Conservation (phyloP, 441 rosid species). For the Populus hybrid region DNA sequence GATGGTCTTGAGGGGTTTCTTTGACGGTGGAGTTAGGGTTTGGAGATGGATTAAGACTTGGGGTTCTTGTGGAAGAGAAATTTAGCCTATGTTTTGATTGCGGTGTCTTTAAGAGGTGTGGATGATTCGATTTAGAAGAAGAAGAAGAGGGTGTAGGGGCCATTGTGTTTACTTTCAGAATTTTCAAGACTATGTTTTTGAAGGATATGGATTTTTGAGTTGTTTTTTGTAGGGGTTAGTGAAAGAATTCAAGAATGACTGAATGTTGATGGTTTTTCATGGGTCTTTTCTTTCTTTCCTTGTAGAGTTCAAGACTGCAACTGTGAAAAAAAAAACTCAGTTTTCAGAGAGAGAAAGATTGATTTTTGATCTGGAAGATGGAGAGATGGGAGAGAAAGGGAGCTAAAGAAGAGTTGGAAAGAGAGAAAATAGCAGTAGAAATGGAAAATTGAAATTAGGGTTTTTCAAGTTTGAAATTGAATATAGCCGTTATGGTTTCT, state of each 20-base stretch:
- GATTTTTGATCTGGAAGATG: background rate
- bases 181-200: background rate
- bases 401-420: background rate
- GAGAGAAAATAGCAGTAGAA: no score
- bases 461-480: slow-evolving; percentile 27
- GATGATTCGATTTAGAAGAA: slow-evolving; percentile 39
- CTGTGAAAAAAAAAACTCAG: background rate
- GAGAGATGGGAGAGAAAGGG: background rate
- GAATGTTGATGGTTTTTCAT: background rate
- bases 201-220: background rate
- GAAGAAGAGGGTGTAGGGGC: slow-evolving; percentile 77
- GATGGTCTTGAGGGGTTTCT: slow-evolving; percentile 64
- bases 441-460: slow-evolving; percentile 11
- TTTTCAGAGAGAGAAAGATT: background rate
- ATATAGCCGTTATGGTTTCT: slow-evolving; percentile 53
- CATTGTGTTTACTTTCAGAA: slow-evolving; percentile 30
- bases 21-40: slow-evolving; percentile 39
- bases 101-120: slow-evolving; percentile 49
- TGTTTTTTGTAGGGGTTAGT: background rate
- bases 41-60: slow-evolving; percentile 39
- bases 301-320: no score
- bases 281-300: no score
- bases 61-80: slow-evolving; percentile 43
- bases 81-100: slow-evolving; percentile 66
- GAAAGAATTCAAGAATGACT: background rate